Base-by-base conservation (phyloP, 192 early-diverging fungal genomes). In the Allomyces arbusculus region DNA sequence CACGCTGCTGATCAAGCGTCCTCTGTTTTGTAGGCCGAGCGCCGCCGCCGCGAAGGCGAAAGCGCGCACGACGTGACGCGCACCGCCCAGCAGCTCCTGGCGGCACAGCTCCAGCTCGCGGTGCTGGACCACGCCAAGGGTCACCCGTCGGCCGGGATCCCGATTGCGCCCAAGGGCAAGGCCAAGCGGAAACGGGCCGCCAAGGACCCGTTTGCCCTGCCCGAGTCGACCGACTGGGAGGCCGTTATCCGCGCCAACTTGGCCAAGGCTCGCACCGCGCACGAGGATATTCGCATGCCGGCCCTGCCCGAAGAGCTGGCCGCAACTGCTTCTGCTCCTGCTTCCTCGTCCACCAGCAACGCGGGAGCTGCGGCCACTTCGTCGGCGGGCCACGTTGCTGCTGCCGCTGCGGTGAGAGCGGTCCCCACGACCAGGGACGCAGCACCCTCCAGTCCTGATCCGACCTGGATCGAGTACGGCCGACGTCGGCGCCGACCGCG, bases 41-140 rank as follows among this genome's bases (percentile, higher is more conserved):
- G 90, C 65, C 62, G 82, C 43, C 61, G 68, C 28, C 68, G 78
- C 1, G 71, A 72, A 44, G 64, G 66, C 11, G 70, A 69, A 61
- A 67, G 70, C 10, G 64, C 69, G 62, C 75, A 82, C 55, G 80
- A 80, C 69, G 73, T 90, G 23, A 79, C 84, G 64, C 75, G 76
- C 58, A 88, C 90, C 0, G 95, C 95, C 0, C 82, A 89, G 66
- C 91, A 89, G 68, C 78, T 99, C 20, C 73, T 96, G 43, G 77
- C 80, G 22, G 78, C 87, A 6, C 91, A 89, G 69, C 74, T 98
- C 55, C 82, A 89, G 69, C 68, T 91, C 16, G 76, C 75, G 24
- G 84, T 88, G 2, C 63, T 94, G 5, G 69, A 73, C 10, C 75
- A 78, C 23, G 63, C 69, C 50, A 65, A 66, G 68, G 67, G 82